Evolutionary conservation across 495 filamentous ascomycete genomes (phyloP).

Genomic region (Aspergillus sclerotiicarbonarius): DNA sequence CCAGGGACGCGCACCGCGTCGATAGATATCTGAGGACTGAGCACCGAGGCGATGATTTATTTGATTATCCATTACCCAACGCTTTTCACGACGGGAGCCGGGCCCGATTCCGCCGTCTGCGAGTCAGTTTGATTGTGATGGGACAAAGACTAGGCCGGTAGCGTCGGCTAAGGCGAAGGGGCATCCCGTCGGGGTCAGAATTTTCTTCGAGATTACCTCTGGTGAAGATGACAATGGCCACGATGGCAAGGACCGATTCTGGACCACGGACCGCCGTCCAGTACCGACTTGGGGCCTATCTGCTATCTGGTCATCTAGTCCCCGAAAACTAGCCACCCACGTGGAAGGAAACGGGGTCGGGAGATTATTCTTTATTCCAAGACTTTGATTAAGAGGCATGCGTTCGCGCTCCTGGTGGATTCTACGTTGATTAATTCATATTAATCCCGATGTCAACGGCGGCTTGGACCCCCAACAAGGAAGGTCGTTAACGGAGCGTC

Average conservation of each 20-base stretch:
- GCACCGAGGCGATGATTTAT: too few species aligned
- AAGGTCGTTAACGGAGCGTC: not conserved
- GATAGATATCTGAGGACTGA: too few species aligned
- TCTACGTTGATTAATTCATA: not conserved
- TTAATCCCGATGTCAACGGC: not conserved
- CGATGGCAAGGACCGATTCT: not conserved
- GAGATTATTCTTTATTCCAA: slow-evolving; percentile 5
- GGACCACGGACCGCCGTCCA: slow-evolving; percentile 11
- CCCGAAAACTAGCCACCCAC: slow-evolving; percentile 14
- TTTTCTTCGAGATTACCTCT: not conserved
- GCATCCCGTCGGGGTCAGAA: not conserved
- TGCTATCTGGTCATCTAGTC: slow-evolving; percentile 5
- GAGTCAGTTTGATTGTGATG: slow-evolving; percentile 21
- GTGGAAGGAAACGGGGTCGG: slow-evolving; percentile 17
- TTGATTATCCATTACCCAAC: too few species aligned
- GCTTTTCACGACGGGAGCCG: too few species aligned
- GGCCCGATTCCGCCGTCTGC: not conserved
- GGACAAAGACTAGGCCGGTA: slow-evolving; percentile 3
- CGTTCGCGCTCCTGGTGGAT: not conserved
- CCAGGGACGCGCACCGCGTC: not conserved
- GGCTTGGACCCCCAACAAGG: not conserved
- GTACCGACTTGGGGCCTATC: not conserved
- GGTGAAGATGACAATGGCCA: not conserved
- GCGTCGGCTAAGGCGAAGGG: not conserved
- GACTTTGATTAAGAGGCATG: too few species aligned